Evolutionary conservation across 1,284 basidiomycete species (phyloP), one percentile per base, ranked within the genome.

Genomic region (Tranzscheliella williamsii): DNA sequence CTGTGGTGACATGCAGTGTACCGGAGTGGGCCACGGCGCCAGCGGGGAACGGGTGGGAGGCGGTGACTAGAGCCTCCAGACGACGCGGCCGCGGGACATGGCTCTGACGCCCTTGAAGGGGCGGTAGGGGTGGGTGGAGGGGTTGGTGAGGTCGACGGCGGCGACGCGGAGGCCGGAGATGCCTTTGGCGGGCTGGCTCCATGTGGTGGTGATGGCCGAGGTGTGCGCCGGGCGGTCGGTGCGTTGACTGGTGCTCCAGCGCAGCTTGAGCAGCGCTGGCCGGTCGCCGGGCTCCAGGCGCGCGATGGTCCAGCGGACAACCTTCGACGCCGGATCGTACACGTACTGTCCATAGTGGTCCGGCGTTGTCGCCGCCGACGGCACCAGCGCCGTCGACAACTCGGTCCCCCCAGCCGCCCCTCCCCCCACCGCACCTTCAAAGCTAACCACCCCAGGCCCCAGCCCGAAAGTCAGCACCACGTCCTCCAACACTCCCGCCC

Each of bases 81-180:
- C 53, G 13, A 75, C 22, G 12, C 64, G 79, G 9, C 78, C 75
- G 24, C 62, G 61, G 3, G 73, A 71, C 13, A 75, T 44, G 43
- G 72, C 74, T 37, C 79, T 63, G 4, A 81, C 78, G 11, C 81
- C 80, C 78, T 91, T 94, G 81, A 89, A 92, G 13, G 85, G 79
- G 48, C 79, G 77, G 70, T 82, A 81, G 13, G 35, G 26, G 20
- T 61, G 57, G 5, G 40, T 55, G 45, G 72, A 79, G 5, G 78
- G 76, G 29, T 79, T 78, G 0, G 84, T 84, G n/a, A 95, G 80
- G 73, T 87, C 89, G 46, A 96, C 83, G 65, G 90, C 86, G 54
- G 91, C 88, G 3, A 95, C 86, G 58, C 88, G 88, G 42, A 95
- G 80, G 7, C 86, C 83, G 2, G 90, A 91, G 74, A 87, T 88